phyloP scores from a whole-genome alignment of 2,329 filamentous ascomycete species.

The Knufia fluminis region DNA sequence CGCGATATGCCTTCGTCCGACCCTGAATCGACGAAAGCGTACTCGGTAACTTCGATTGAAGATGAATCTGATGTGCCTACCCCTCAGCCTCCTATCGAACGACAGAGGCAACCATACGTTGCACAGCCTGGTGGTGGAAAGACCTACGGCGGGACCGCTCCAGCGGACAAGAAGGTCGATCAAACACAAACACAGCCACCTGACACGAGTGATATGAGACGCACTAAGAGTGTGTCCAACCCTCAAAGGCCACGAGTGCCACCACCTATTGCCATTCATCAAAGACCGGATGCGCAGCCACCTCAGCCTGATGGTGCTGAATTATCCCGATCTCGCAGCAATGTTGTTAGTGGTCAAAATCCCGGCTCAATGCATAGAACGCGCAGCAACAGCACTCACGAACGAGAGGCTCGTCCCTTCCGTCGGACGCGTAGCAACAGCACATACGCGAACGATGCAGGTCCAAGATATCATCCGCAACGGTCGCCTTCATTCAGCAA shows the following conservation, averaged over 20 bases:
- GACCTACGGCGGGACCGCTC: constrained; percentile 33
- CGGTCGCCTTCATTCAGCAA: constrained; percentile 5
- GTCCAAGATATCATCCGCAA: background rate
- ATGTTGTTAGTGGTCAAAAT: background rate
- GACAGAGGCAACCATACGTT: constrained; percentile 56
- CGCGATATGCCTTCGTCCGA: constrained; percentile 25
- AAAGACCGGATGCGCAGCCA: constrained; percentile 14
- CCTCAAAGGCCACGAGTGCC: constrained; percentile 7
- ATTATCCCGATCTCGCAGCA: constrained; percentile 13
- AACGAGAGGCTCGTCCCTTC: constrained; percentile 9
- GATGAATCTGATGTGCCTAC: constrained; percentile 30
- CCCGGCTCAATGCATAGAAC: constrained; percentile 5
- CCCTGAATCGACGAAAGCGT: constrained; percentile 26
- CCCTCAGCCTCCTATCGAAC: constrained; percentile 46
- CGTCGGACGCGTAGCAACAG: constrained; percentile 14
- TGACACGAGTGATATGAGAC: constrained; percentile 8
- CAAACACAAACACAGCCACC: constrained; percentile 9
- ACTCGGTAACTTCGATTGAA: constrained; percentile 31
- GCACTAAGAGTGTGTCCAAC: constrained; percentile 7
- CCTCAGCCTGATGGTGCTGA: constrained; percentile 15
- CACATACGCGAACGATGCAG: background rate
- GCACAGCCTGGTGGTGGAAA: constrained; percentile 53
- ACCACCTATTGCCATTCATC: constrained; percentile 19
- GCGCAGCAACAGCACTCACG: constrained; percentile 15
- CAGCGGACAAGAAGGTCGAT: constrained; percentile 23